These are phyloP conservation scores for Agrostemma githago DNA, from an alignment of 148 eudicot genomes.

Conservation along the genomic window DNA sequence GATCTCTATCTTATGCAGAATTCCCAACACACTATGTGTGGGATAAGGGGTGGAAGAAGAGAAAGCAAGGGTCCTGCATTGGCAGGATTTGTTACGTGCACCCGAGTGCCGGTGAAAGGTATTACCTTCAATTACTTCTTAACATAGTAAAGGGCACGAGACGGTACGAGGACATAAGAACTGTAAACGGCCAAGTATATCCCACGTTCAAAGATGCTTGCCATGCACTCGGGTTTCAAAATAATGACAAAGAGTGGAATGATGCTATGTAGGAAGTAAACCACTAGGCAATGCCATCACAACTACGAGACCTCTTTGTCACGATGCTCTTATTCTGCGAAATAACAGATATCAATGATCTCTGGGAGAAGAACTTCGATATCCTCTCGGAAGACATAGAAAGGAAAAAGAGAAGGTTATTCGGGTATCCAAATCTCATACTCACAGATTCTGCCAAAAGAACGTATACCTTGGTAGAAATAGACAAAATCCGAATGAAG, in stretches of 20 bases:
- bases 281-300: neutral
- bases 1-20: neutral
- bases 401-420: no score
- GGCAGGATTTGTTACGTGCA: neutral
- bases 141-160: neutral
- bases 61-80: neutral
- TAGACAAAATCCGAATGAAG: no score
- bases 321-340: conserved; percentile 5
- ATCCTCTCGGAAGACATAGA: no score
- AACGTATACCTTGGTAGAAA: no score
- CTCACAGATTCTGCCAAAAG: no score
- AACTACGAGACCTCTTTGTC: conserved; percentile 10
- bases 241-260: conserved; percentile 12
- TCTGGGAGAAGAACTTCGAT: no score
- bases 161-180: neutral
- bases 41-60: neutral
- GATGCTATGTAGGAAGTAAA: neutral
- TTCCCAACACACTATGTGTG: neutral
- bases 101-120: neutral
- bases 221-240: neutral
- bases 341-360: no score
- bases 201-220: neutral
- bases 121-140: neutral
- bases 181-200: neutral
- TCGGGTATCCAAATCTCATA: no score